A percentile compares a stretch with the other conserved stretches of the same genome.
Evolutionary conservation across 495 filamentous ascomycete genomes (phyloP).

Genomic region (Aspergillus asperescens): DNA sequence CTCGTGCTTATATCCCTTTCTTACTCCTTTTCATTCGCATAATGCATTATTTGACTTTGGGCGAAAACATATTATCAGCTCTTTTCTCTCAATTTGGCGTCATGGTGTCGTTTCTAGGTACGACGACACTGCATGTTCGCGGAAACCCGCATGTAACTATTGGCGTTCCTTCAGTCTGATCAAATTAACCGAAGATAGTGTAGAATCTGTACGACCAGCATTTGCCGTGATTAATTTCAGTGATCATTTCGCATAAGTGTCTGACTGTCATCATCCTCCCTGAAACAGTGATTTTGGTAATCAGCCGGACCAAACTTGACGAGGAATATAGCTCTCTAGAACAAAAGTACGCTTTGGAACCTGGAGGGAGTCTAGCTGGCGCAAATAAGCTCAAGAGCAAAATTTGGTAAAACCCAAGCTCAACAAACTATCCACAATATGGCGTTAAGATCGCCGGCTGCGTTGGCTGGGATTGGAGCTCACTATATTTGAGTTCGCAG

Average conservation of each 20-base stretch:
- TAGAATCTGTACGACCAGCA: constrained; percentile 12
- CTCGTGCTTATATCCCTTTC: constrained; percentile 1
- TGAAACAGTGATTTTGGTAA: too few relatives aligned
- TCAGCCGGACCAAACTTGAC: too few relatives aligned
- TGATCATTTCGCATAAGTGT: constrained; percentile 1
- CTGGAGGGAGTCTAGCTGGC: neutral
- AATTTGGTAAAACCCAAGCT: neutral
- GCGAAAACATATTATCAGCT: constrained; percentile 20
- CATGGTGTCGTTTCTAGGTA: constrained; percentile 18
- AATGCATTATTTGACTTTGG: constrained; percentile 25
- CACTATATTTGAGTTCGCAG: constrained; percentile 3
- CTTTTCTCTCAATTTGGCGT: constrained; percentile 17
- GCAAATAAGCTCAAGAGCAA: neutral
- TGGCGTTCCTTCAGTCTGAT: constrained; percentile 19
- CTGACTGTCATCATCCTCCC: neutral
- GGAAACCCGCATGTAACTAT: constrained; percentile 24
- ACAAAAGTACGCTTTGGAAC: too few relatives aligned
- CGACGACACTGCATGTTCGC: constrained; percentile 20
- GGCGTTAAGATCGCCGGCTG: neutral
- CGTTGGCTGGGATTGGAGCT: neutral
- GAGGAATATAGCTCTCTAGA: neutral
- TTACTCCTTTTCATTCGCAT: constrained; percentile 17
- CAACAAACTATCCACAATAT: neutral
- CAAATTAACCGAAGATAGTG: constrained; percentile 17
- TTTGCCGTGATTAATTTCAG: neutral